Percentiles rank a stretch among this genome's conserved stretches.
Evolutionary conservation across 257 asterid genomes (phyloP).

Genomic region (Nicotiana knightiana): DNA sequence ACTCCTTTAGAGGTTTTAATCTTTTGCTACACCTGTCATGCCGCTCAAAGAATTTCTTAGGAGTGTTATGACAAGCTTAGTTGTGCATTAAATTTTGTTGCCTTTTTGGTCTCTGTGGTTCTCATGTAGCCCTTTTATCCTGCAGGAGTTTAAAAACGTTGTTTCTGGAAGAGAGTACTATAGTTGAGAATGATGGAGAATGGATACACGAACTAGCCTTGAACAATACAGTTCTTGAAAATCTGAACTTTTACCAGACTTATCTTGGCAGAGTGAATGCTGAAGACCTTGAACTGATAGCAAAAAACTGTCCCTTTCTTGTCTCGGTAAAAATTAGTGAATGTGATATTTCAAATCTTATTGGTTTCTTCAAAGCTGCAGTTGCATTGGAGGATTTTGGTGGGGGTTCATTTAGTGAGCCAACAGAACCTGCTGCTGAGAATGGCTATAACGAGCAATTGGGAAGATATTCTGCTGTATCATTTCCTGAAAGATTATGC

Average conservation of each 20-base stretch:
- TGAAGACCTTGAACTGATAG: conserved; percentile 68
- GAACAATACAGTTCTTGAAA: conserved; percentile 59
- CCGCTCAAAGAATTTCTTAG: background rate
- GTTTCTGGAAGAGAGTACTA: conserved; percentile 64
- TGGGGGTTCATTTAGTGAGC: conserved; percentile 61
- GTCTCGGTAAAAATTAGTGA: conserved; percentile 64
- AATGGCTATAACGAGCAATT: conserved; percentile 39
- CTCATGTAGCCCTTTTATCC: background rate
- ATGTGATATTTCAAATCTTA: conserved; percentile 45
- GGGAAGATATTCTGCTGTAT: conserved; percentile 35
- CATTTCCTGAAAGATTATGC: conserved; percentile 47
- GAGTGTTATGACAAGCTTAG: background rate
- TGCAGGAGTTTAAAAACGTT: conserved; percentile 55
- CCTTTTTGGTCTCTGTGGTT: conserved; percentile 3
- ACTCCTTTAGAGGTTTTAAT: background rate
- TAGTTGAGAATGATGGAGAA: conserved; percentile 54
- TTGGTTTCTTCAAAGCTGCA: conserved; percentile 52
- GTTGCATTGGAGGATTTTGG: conserved; percentile 66
- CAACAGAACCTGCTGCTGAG: conserved; percentile 45
- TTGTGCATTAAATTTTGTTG: background rate
- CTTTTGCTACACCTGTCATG: background rate
- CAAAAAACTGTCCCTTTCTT: conserved; percentile 52
- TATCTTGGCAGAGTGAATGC: conserved; percentile 35
- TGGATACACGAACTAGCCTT: conserved; percentile 70
- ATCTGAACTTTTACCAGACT: conserved; percentile 67